Evolutionary conservation across 2,329 filamentous ascomycete genomes (phyloP).

Genomic region (Claviceps maximensis): DNA sequence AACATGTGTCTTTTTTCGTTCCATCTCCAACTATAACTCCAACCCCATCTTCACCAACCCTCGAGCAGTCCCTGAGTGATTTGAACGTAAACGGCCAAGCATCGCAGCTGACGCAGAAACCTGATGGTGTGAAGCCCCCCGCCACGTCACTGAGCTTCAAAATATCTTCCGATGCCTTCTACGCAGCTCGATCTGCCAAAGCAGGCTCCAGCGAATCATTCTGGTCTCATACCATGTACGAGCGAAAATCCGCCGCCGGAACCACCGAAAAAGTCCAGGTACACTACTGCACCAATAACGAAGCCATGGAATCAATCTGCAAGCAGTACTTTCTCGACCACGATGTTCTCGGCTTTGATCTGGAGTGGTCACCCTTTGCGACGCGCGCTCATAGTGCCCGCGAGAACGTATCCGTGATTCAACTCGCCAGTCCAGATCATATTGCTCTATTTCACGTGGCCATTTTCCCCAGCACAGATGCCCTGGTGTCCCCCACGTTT

Average conservation of each 20-base stretch:
- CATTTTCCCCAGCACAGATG: conserved; percentile 36
- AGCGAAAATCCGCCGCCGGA: conserved; percentile 30
- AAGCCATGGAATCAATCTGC: conserved; percentile 53
- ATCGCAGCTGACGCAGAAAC: too few species aligned
- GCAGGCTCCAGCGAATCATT: conserved; percentile 36
- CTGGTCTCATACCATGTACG: conserved; percentile 60
- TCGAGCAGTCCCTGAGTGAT: not conserved
- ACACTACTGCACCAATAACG: conserved; percentile 61
- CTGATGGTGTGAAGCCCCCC: conserved; percentile 10
- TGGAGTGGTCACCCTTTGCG: conserved; percentile 63
- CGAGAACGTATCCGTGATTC: conserved; percentile 66
- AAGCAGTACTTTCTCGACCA: conserved; percentile 53
- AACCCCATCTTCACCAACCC: not conserved
- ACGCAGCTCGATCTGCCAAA: conserved; percentile 32
- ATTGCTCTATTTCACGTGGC: conserved; percentile 77
- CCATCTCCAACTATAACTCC: too few species aligned
- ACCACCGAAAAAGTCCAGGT: conserved; percentile 45
- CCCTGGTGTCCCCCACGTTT: conserved; percentile 59
- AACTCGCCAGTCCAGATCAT: conserved; percentile 63
- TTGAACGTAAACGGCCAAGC: not conserved
- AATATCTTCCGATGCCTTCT: conserved; percentile 17
- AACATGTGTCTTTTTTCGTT: not conserved
- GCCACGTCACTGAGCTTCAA: conserved; percentile 17
- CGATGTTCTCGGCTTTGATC: conserved; percentile 69
- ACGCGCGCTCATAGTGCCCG: conserved; percentile 36